phyloP scores from a whole-genome alignment of 164 flowering plant genomes.

The Warburgia ugandensis region DNA sequence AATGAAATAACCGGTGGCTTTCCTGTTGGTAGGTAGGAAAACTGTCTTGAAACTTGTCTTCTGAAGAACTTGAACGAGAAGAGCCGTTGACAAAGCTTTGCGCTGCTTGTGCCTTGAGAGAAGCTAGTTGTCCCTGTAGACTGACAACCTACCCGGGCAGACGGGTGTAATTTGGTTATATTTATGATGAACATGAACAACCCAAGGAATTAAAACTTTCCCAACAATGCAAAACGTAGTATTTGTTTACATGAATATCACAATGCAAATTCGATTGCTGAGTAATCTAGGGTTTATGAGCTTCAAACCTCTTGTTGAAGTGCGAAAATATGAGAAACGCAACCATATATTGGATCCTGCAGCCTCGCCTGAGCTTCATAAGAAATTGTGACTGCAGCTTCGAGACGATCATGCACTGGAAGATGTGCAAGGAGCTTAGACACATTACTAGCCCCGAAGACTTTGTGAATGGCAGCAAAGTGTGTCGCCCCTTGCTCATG shows the following conservation, averaged over 20 bases:
- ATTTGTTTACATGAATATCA: background rate
- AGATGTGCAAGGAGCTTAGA: slow-evolving; percentile 69
- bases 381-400: slow-evolving; percentile 73
- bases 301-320: slow-evolving; percentile 79
- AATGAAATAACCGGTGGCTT: slow-evolving; percentile 34
- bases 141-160: slow-evolving; percentile 50
- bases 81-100: slow-evolving; percentile 30
- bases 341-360: slow-evolving; percentile 90
- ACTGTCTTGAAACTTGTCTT: slow-evolving; percentile 17
- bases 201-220: background rate
- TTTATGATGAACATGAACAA: background rate
- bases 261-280: background rate
- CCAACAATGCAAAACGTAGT: too few species aligned
- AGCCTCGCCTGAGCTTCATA: slow-evolving; percentile 94
- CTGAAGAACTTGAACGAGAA: slow-evolving; percentile 29
- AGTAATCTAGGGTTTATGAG: background rate
- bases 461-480: slow-evolving; percentile 88
- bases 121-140: slow-evolving; percentile 72
- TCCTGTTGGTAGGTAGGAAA: slow-evolving; percentile 32
- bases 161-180: background rate
- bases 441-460: slow-evolving; percentile 90
- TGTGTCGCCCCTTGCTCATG: slow-evolving; percentile 79
- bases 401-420: slow-evolving; percentile 57
- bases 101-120: slow-evolving; percentile 64
- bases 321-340: slow-evolving; percentile 80